Evolutionary conservation across 2,329 filamentous ascomycete species (phyloP), one percentile per base, ranked within the genome.

Genomic region (Drechslera avenae): DNA sequence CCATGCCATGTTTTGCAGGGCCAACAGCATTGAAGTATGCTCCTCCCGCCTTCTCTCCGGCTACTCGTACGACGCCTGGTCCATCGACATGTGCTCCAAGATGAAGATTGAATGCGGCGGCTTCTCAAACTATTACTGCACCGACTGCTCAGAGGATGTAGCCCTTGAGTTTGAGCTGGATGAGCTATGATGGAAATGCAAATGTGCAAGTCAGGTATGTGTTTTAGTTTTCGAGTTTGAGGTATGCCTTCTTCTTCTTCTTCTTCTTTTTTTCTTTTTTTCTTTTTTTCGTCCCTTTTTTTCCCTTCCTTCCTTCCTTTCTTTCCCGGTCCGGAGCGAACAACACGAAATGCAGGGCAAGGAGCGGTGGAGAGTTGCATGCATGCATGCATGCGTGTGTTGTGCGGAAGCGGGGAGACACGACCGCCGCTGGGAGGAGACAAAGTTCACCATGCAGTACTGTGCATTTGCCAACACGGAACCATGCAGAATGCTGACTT

Each of bases 11-110:
- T 7, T 10, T 16, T 35, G 28, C 26, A 70, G 67, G 68, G 65
- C 71, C 52, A 74, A 78, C 66, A 73, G 63, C 46, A 73, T 79
- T 51, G 77, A 79, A 60, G 70, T 76, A 54, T 79, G 77, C 67
- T 67, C 63, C 8, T 75, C 73, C 45, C 73, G 77, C 14, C 73
- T 76, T 5, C 71, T 79, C 17, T 75, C 71, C 14, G 73, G 76
- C 50, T 78, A 79, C 65, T 78, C 76, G 2, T 75, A 75, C 60
- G 77, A 79, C 52, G 73, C 75, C 17, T 79, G 76, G 76, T 74
- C 73, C 49, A 76, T 75, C 59, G 77, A 79, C 63, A 78, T 77
- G 74, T 77, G 75, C 64, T 75, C 74, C 55, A 74, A 75, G 58
- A 74, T 73, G 61, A 65, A 64, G 14, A 71, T 73, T 18, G 66